Percentiles rank a stretch among this genome's conserved stretches.
Conservation (phyloP, 2,329 filamentous ascomycete genomes). For the Neofusicoccum cordaticola region DNA sequence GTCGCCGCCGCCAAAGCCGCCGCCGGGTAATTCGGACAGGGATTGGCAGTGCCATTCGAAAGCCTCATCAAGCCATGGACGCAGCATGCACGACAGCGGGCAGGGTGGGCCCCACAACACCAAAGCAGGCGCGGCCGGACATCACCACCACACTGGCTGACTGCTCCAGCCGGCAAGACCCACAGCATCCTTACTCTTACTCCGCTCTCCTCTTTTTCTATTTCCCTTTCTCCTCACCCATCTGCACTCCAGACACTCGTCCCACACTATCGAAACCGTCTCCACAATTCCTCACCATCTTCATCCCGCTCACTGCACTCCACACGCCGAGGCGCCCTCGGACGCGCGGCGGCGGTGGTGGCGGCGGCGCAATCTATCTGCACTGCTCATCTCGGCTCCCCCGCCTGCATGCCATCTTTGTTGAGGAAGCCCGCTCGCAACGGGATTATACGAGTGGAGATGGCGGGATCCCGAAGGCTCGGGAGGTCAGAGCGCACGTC, state of each 20-base stretch:
- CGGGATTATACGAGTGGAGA: neutral
- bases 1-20: neutral
- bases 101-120: conserved; percentile 7
- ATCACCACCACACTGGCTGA: conserved; percentile 2
- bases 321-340: neutral
- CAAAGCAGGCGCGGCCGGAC: neutral
- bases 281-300: neutral
- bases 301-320: neutral
- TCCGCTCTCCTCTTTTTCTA: neutral
- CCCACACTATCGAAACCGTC: neutral
- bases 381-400: neutral
- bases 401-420: neutral
- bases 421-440: neutral
- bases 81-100: neutral
- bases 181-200: neutral
- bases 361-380: neutral
- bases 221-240: neutral
- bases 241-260: neutral
- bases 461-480: neutral
- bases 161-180: neutral
- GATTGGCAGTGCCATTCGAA: neutral
- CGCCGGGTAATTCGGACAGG: neutral
- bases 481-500: neutral
- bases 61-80: neutral
- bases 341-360: neutral